Base-by-base conservation (phyloP, 1,284 basidiomycete genomes). In the Spongispora temasekensis region DNA sequence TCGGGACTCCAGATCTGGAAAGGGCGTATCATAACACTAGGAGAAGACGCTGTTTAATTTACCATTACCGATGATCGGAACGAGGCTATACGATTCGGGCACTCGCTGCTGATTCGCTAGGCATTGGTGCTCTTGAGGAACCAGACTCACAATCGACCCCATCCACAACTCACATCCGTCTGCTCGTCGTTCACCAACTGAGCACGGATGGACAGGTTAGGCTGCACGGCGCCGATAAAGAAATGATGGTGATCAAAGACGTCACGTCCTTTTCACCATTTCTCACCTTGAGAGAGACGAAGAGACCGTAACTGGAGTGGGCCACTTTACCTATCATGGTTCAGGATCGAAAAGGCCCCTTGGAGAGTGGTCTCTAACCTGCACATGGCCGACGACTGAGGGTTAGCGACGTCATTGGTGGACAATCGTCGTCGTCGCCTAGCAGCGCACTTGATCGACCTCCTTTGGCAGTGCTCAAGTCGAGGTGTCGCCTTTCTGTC, bases 141-240 rank as follows among this genome's bases (percentile, higher is more conserved):
- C 7, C 32, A 21, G n/a, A 51, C 3, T 21, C 50, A 2, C n/a
- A 9, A 51, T n/a, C 50, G n/a, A 51, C 50, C 4, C 7, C 30
- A 3, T 7, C 15, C 27, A n/a, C 55, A 37, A 8, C 3, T 17
- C 10, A 37, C 30, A 25, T 65, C 15, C 30, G 60, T 9, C 28
- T 66, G 3, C 57, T 65, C 2, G 53, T 37, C 5, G 63, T 65
- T n/a, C 55, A 32, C 27, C 65, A 65, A 30, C 58, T 63, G 13
- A 46, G 34, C 19, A 53, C 64, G 9, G 62, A 67, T 5, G 59
- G 63, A 2, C 37, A 55, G 12, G 5, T 0, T 6, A 52, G 19
- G 4, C 53, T 63, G 4, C 2, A 1, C 0, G 53, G 31, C 3
- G 63, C 53, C 2, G 34, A 17, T 23, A 19, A 27, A 12, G 65